Base-by-base conservation (phyloP, 2,329 filamentous ascomycete species). In the Claviceps pazoutovae region DNA sequence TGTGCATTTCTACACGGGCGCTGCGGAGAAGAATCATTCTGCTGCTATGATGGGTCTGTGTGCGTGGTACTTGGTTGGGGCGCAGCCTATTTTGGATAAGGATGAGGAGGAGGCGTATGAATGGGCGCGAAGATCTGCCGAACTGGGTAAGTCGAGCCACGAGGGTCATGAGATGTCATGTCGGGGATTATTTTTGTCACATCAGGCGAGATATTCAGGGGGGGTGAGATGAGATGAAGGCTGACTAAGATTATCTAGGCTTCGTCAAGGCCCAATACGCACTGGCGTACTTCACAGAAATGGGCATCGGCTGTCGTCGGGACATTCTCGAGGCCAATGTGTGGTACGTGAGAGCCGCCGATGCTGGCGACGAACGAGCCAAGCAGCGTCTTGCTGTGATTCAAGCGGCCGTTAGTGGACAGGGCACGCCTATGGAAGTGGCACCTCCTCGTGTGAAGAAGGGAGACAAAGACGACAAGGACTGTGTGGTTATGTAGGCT, bases 21-120 rank as follows among this genome's bases (percentile, higher is more conserved):
- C 93, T 13, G 93, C 93, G 2, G 86, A 95, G 62, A 76, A 78
- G 46, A 88, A 88, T 1, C 86, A 96, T 62, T 76, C 89, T 0
- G 78, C 82, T 47, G 91, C 89, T 47, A 97, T 97, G 89, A 95
- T 98, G 90, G 91, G 91, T 4, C 74, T 98, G 8, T 98, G 93
- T 68, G 93, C 93, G 11, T 98, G 93, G 93, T 98, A 97, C 67
- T 86, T 97, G 76, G 86, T 97, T 42, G 93, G 93, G 11, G 93
- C 93, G 1, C 86, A 90, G 58, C 89, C 90, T 0, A 82, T 97
- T 14, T 71, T 98, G 21, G 90, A 95, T 55, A 95, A 93, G 68
- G 91, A 98, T 61, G 91, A 97, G 66, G 84, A 85, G 59, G 93
- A 98, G 67, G 93, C 93, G 9, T 97, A 94, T 62, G 90, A 95